A percentile compares a stretch with the other conserved stretches of the same genome.
Conservation (phyloP, 371 early-diverging fungal genomes). For the Mortierella sp. region DNA sequence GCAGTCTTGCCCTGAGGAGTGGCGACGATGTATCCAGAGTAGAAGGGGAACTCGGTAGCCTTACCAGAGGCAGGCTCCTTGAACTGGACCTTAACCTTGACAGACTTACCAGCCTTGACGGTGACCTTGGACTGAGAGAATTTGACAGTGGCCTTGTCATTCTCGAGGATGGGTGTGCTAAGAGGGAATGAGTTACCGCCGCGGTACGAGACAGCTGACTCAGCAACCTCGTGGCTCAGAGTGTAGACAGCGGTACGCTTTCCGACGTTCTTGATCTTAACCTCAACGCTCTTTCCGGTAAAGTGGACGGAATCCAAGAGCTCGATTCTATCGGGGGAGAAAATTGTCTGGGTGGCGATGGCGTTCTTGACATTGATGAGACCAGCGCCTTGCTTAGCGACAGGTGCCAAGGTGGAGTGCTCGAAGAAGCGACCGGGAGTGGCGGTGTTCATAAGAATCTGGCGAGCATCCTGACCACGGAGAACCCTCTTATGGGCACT, state of each 20-base stretch:
- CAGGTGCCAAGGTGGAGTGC: constrained; percentile 58
- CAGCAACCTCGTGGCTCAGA: constrained; percentile 60
- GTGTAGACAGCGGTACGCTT: constrained; percentile 62
- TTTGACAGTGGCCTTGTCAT: constrained; percentile 52
- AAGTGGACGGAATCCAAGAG: constrained; percentile 67
- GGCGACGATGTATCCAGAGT: constrained; percentile 48
- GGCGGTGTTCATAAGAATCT: constrained; percentile 50
- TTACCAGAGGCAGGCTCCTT: constrained; percentile 60
- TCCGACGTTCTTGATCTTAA: constrained; percentile 72
- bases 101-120: constrained; percentile 59
- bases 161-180: constrained; percentile 35
- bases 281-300: constrained; percentile 58
- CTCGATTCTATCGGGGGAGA: constrained; percentile 71
- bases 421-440: constrained; percentile 56
- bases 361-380: constrained; percentile 75
- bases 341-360: constrained; percentile 59
- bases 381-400: constrained; percentile 78
- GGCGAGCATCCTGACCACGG: constrained; percentile 31
- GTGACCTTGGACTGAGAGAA: constrained; percentile 53
- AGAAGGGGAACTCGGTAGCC: constrained; percentile 49
- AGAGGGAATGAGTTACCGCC: constrained; percentile 46
- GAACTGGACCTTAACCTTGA: constrained; percentile 57
- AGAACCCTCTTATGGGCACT: constrained; percentile 51
- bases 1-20: constrained; percentile 38
- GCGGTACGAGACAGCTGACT: constrained; percentile 55